Conservation (phyloP, 352 stramenopile genomes). For the Phytophthora europaea region DNA sequence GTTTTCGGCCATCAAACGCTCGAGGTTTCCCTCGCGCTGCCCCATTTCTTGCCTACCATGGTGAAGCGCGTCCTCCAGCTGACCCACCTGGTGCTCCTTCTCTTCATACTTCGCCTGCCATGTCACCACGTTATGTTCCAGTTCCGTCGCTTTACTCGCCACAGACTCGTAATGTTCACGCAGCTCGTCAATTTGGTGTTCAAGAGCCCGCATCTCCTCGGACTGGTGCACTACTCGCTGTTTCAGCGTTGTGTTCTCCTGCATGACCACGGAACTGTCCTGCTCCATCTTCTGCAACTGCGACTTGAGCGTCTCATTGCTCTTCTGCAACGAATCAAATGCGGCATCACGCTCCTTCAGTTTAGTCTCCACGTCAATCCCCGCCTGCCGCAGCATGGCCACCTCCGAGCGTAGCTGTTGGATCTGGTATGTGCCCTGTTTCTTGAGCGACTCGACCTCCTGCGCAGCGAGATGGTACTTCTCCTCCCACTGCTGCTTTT, state of each 20-base stretch:
- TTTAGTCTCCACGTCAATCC: conserved; percentile 58
- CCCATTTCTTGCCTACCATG: conserved; percentile 47
- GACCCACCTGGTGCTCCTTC: conserved; percentile 37
- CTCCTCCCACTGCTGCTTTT: conserved; percentile 85
- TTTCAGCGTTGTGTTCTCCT: conserved; percentile 57
- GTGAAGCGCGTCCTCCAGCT: conserved; percentile 48
- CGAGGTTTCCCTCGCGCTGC: conserved; percentile 40
- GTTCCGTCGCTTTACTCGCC: conserved; percentile 36
- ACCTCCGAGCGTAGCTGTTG: conserved; percentile 62
- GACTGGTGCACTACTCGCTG: conserved; percentile 55
- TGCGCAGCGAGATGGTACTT: conserved; percentile 71
- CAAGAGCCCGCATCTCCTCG: conserved; percentile 43
- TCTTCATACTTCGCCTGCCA: conserved; percentile 55
- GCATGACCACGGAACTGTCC: conserved; percentile 42
- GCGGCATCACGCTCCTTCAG: conserved; percentile 54
- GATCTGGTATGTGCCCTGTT: conserved; percentile 64
- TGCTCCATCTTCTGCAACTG: conserved; percentile 61
- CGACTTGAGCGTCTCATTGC: conserved; percentile 50
- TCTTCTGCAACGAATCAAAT: conserved; percentile 47
- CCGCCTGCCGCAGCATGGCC: conserved; percentile 54
- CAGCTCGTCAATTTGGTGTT: conserved; percentile 58
- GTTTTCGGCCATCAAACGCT: conserved; percentile 53
- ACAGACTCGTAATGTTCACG: conserved; percentile 52
- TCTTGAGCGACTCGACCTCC: conserved; percentile 62
- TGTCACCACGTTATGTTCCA: conserved; percentile 42